These are phyloP conservation scores for Malus sylvestris DNA, from an alignment of 306 rosid species.

Conservation along the genomic window DNA sequence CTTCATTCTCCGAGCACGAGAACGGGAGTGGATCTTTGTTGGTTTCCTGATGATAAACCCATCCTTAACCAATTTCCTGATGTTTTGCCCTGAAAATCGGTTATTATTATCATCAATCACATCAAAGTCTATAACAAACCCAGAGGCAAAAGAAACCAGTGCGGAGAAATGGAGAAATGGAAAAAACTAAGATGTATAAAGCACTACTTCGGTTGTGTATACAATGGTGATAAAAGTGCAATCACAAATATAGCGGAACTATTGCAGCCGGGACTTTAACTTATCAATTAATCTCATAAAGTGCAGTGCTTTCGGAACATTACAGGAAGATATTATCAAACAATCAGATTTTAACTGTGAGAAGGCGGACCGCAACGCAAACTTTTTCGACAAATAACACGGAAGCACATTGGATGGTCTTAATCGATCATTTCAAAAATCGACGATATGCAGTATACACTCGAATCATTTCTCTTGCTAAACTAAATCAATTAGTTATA, in stretches of 20 bases:
- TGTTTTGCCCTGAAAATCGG: slow-evolving; percentile 61
- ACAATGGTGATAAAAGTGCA: not conserved
- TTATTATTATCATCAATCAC: not conserved
- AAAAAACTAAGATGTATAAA: not conserved
- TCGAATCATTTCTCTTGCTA: not conserved
- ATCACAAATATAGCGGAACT: not conserved
- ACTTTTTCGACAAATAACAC: not conserved
- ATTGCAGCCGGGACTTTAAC: not conserved
- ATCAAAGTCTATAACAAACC: not conserved
- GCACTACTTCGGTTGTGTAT: not conserved
- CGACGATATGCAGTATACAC: not conserved
- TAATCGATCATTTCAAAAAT: not conserved
- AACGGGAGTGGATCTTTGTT: slow-evolving; percentile 89
- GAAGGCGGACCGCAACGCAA: not conserved
- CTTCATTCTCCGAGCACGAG: slow-evolving; percentile 89
- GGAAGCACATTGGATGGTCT: not conserved
- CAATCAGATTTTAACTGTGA: not conserved
- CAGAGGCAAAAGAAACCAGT: not conserved
- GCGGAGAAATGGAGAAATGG: no score
- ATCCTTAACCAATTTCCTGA: slow-evolving; percentile 92
- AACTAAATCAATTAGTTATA: not conserved
- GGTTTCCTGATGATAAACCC: slow-evolving; percentile 92
- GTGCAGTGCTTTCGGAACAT: not conserved
- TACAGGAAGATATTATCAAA: no score
- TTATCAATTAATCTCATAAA: not conserved